phyloP scores from a whole-genome alignment of 2,329 filamentous ascomycete genomes.

The Bimuria novae-zelandiae region DNA sequence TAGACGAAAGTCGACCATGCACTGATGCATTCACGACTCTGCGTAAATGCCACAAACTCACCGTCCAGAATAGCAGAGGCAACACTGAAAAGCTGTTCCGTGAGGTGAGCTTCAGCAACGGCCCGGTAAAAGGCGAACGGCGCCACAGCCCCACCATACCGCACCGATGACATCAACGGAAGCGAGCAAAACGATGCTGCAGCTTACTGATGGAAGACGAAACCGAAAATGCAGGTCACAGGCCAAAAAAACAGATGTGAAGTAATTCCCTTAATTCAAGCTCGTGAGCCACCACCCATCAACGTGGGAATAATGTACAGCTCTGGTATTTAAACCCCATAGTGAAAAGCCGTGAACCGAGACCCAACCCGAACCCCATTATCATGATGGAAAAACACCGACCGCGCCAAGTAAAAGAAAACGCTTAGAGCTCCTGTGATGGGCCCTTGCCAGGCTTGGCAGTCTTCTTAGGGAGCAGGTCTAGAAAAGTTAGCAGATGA shows the following conservation, averaged over 20 bases:
- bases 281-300: constrained; percentile 53
- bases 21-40: no score
- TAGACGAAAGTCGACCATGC: no score
- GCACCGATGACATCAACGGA: neutral
- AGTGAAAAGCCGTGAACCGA: constrained; percentile 58
- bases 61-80: no score
- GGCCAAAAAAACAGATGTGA: constrained; percentile 23
- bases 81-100: no score
- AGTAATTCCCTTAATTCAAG: constrained; percentile 43
- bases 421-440: constrained; percentile 88
- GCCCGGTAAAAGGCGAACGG: no score
- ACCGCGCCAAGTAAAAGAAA: constrained; percentile 50
- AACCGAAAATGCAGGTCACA: neutral
- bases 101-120: no score
- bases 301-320: constrained; percentile 65
- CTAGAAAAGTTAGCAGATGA: constrained; percentile 59
- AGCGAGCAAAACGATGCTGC: no score
- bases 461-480: constrained; percentile 99
- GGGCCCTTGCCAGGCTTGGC: constrained; percentile 89
- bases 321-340: constrained; percentile 56
- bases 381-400: constrained; percentile 67
- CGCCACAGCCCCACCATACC: neutral
- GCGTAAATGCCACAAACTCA: no score
- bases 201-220: no score
- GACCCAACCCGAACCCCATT: constrained; percentile 70